A percentile compares a stretch with the other conserved stretches of the same genome.
Evolutionary conservation across 805 yeast species (phyloP).

Genomic region (Zygotorulaspora danielsina): DNA sequence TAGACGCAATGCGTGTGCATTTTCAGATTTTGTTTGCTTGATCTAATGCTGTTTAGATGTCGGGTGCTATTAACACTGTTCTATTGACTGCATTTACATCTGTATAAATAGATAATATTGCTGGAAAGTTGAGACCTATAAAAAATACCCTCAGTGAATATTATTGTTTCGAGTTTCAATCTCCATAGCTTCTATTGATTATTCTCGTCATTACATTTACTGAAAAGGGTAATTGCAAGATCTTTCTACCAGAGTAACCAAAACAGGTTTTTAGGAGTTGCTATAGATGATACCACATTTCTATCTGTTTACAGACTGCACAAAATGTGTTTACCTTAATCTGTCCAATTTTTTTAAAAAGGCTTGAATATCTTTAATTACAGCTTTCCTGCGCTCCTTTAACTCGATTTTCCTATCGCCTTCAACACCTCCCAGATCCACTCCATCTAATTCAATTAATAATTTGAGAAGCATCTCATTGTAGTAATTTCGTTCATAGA

Average conservation of each 20-base stretch:
- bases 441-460: conserved; percentile 60
- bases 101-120: too few species aligned
- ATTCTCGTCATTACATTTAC: not conserved
- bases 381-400: conserved; percentile 54
- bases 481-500: conserved; percentile 51
- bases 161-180: too few species aligned
- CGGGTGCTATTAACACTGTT: too few species aligned
- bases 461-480: conserved; percentile 67
- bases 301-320: not conserved
- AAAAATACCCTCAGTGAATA: too few species aligned
- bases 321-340: conserved; percentile 14
- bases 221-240: conserved; percentile 1
- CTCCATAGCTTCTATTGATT: too few species aligned
- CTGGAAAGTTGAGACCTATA: too few species aligned
- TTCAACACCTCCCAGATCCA: conserved; percentile 42
- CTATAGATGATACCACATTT: not conserved
- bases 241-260: not conserved
- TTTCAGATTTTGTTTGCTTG: too few species aligned
- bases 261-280: not conserved
- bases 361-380: conserved; percentile 56
- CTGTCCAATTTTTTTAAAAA: conserved; percentile 53
- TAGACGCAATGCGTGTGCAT: too few species aligned
- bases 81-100: too few species aligned
- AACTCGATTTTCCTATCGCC: conserved; percentile 45
- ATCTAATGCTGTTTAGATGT: too few species aligned